These are phyloP conservation scores for Fusarium heterosporum DNA, from an alignment of 2,329 filamentous ascomycete species.

Conservation along the genomic window DNA sequence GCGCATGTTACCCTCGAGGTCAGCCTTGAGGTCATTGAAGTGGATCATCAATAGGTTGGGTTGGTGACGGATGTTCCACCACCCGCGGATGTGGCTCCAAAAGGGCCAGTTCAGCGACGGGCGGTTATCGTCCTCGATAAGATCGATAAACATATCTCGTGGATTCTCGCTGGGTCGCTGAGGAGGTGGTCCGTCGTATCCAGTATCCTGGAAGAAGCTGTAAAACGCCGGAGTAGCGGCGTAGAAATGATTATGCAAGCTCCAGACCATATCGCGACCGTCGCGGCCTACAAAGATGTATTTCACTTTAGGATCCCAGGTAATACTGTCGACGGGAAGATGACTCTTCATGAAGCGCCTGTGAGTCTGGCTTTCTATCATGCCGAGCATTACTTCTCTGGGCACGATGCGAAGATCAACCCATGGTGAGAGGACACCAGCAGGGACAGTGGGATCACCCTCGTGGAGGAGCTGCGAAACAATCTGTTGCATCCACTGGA, in stretches of 20 bases:
- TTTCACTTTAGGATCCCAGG: conserved; percentile 7
- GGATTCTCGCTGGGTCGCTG: neutral
- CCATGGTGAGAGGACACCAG: conserved; percentile 7
- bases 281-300: conserved; percentile 24
- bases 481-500: conserved; percentile 20
- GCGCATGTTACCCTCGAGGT: neutral
- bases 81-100: conserved; percentile 21
- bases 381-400: neutral
- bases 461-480: conserved; percentile 12
- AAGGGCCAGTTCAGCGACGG: conserved; percentile 6
- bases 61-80: conserved; percentile 7
- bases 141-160: neutral
- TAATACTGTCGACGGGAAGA: neutral
- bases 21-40: conserved; percentile 19
- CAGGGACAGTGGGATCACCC: neutral
- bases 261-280: conserved; percentile 22
- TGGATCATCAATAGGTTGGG: conserved; percentile 4
- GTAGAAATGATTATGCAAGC: conserved; percentile 8
- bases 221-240: conserved; percentile 12
- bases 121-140: conserved; percentile 7
- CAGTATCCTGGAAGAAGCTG: conserved; percentile 1
- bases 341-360: conserved; percentile 22
- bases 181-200: neutral
- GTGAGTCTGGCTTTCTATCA: conserved; percentile 3
- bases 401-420: conserved; percentile 14